Percentiles rank a stretch among this genome's conserved stretches.
Evolutionary conservation across 768 basidiomycete species (phyloP).

Genomic region (Coprinopsis cinerea): DNA sequence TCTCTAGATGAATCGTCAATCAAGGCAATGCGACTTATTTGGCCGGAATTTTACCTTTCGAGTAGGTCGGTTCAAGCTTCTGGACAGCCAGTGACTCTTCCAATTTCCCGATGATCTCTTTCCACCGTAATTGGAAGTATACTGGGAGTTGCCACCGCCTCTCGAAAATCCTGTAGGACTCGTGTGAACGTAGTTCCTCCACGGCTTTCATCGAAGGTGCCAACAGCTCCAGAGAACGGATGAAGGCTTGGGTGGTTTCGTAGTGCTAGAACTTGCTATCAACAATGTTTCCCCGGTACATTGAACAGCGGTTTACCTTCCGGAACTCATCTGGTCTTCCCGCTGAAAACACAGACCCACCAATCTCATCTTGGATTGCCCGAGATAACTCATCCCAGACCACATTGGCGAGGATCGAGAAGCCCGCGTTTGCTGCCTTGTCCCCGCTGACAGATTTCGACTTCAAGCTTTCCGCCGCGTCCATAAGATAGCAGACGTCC

Average conservation of each 20-base stretch:
- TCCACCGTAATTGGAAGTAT: slow-evolving; percentile 96
- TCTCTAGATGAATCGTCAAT: slow-evolving; percentile 13
- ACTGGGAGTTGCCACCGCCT: slow-evolving; percentile 93
- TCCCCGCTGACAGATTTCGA: not conserved
- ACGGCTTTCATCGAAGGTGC: slow-evolving; percentile 73
- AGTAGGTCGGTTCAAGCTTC: slow-evolving; percentile 34
- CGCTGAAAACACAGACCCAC: slow-evolving; percentile 78
- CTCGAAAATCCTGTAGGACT: slow-evolving; percentile 66
- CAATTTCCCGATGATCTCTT: slow-evolving; percentile 76
- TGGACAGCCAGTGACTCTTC: slow-evolving; percentile 57
- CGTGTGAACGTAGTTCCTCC: slow-evolving; percentile 65
- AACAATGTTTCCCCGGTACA: no score
- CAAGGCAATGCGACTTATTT: not conserved
- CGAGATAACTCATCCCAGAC: slow-evolving; percentile 82
- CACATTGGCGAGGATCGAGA: slow-evolving; percentile 83
- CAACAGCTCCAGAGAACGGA: slow-evolving; percentile 74
- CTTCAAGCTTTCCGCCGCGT: slow-evolving; percentile 57
- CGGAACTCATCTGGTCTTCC: slow-evolving; percentile 89
- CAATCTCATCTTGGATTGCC: slow-evolving; percentile 81
- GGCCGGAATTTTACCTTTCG: slow-evolving; percentile 31
- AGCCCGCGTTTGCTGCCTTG: slow-evolving; percentile 36
- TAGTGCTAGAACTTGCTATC: slow-evolving; percentile 69
- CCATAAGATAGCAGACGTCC: slow-evolving; percentile 70
- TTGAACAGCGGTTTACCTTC: slow-evolving; percentile 43
- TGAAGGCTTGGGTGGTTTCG: slow-evolving; percentile 75